These are phyloP conservation scores for Fusarium tanahbumbuense DNA, from an alignment of 2,329 filamentous ascomycete species.

Conservation along the genomic window DNA sequence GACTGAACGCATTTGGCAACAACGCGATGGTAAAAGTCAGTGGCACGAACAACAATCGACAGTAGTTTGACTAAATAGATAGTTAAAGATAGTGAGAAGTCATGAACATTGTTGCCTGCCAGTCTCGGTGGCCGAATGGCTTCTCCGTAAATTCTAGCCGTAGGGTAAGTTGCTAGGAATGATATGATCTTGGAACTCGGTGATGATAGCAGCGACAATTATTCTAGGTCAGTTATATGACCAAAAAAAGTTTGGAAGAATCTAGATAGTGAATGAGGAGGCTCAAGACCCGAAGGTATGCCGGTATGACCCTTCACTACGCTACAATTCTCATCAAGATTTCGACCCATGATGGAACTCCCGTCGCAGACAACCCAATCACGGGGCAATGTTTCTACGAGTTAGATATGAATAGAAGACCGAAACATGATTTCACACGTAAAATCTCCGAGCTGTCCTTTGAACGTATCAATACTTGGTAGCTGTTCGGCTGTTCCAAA, in stretches of 20 bases:
- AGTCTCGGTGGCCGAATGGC: neutral
- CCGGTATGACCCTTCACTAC: neutral
- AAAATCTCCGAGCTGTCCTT: neutral
- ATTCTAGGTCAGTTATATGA: no score
- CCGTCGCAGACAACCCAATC: neutral
- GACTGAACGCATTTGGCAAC: neutral
- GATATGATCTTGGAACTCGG: neutral
- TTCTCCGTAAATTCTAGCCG: neutral
- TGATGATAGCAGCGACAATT: neutral
- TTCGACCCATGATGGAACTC: neutral
- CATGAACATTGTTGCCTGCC: neutral
- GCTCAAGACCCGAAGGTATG: neutral
- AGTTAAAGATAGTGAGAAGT: no score
- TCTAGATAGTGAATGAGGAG: neutral
- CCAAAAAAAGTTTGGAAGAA: fast-evolving
- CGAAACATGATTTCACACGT: neutral
- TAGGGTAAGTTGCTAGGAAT: neutral
- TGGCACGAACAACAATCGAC: neutral
- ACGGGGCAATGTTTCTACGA: neutral
- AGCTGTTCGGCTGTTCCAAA: neutral
- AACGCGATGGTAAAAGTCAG: neutral
- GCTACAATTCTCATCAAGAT: neutral
- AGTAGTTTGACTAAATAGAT: neutral
- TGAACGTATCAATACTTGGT: neutral
- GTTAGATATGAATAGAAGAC: neutral